Percentiles rank a stretch among this genome's conserved stretches.
These are phyloP conservation scores for Odontarrhena argentea DNA, from an alignment of 345 rosid genomes.

Conservation along the genomic window DNA sequence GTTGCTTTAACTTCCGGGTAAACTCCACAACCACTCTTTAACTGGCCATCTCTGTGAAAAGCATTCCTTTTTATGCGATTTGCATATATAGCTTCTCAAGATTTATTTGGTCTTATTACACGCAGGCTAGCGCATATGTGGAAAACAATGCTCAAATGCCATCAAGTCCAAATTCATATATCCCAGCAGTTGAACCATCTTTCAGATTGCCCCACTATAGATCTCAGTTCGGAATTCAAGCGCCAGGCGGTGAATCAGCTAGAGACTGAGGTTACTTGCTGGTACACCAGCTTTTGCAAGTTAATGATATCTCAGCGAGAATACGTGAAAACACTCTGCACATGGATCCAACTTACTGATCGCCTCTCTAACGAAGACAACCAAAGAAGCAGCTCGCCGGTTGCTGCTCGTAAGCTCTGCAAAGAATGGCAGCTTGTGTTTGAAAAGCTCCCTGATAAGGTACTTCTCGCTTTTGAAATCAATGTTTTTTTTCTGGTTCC, in stretches of 20 bases:
- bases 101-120: constrained; percentile 7
- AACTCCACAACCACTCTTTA: constrained; percentile 28
- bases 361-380: constrained; percentile 56
- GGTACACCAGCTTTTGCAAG: constrained; percentile 78
- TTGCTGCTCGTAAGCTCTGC: constrained; percentile 61
- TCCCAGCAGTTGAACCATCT: constrained; percentile 70
- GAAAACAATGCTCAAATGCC: constrained; percentile 79
- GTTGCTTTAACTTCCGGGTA: constrained; percentile 80
- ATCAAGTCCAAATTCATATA: constrained; percentile 71
- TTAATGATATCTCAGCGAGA: constrained; percentile 64
- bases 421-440: constrained; percentile 64
- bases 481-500: constrained; percentile 5
- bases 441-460: constrained; percentile 79
- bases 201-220: constrained; percentile 47
- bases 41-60: constrained; percentile 11
- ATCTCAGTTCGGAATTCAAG: constrained; percentile 66
- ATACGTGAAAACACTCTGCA: constrained; percentile 62
- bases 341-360: constrained; percentile 68
- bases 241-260: constrained; percentile 79
- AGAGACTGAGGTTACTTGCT: constrained; percentile 67
- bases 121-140: constrained; percentile 71
- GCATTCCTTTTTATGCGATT: constrained; percentile 5
- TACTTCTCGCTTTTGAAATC: constrained; percentile 33
- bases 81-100: constrained; percentile 3
- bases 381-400: constrained; percentile 48